Conservation (phyloP, 306 rosid genomes). For the Erythrophleum fordii region DNA sequence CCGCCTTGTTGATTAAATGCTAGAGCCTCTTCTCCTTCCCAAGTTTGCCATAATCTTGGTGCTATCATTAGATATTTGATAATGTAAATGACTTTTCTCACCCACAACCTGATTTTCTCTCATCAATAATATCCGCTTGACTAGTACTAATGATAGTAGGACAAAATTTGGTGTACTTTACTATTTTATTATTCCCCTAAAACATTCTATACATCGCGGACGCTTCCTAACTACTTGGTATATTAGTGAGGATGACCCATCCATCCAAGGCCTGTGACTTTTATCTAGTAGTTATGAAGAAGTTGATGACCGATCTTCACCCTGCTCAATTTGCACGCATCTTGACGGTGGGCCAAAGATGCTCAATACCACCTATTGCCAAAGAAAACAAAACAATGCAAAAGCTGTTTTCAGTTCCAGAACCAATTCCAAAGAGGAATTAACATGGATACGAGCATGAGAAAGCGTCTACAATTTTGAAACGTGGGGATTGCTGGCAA, state of each 20-base stretch:
- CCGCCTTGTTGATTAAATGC: background rate
- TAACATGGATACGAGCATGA: background rate
- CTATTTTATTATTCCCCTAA: slow-evolving; percentile 36
- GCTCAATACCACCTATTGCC: slow-evolving; percentile 82
- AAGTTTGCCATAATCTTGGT: background rate
- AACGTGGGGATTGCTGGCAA: background rate
- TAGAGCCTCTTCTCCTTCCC: slow-evolving; percentile 1
- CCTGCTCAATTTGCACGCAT: slow-evolving; percentile 53
- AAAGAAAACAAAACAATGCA: background rate
- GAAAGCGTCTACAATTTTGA: background rate
- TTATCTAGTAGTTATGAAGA: slow-evolving; percentile 47
- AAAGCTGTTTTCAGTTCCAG: background rate
- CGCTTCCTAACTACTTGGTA: slow-evolving; percentile 34
- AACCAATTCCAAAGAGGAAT: slow-evolving; percentile 3
- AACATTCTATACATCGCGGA: slow-evolving; percentile 36
- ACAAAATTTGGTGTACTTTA: slow-evolving; percentile 41
- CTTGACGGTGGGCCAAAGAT: slow-evolving; percentile 96
- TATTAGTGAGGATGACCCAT: slow-evolving; percentile 11
- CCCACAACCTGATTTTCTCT: slow-evolving; percentile 1
- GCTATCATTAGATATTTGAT: background rate
- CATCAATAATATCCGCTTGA: background rate
- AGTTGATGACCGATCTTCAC: slow-evolving; percentile 59
- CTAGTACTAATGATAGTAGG: background rate
- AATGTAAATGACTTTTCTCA: background rate
- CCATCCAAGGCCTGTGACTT: slow-evolving; percentile 21